Base-by-base conservation (phyloP, 768 basidiomycete genomes). In the Neoboletus magnificus region DNA sequence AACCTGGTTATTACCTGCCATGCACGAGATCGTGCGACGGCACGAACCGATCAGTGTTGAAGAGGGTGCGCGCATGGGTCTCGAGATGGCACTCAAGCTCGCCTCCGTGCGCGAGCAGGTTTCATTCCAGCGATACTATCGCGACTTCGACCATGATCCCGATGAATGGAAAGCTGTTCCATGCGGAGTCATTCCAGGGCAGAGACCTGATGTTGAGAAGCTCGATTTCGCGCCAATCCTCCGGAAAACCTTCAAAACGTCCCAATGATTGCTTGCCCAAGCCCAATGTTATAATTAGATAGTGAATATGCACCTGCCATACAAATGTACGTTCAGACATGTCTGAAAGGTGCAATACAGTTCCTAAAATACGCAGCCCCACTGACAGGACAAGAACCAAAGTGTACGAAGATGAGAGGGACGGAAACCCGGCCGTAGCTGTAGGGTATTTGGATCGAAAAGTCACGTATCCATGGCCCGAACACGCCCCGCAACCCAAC, bases 1-100 rank as follows among this genome's bases (percentile, higher is more conserved):
- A 8, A 54, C 68, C 29, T 79, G 76, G 77, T 59, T 72, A 5
- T 59, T 68, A 27, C 69, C 71, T n/a, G 72, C 74, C 18, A 74
- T 74, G 60, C 63, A 62, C 4, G 71, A 73, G 47, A 61, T 78
- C 18, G 58, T 59, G 41, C 50, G 33, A 22, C 47, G 57, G 13
- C 25, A 13, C 8, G 2, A 49, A 32, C 46, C 57, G 9, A 51
- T 62, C 48, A 57, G 48, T n/a, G 18, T 60, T 6, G 60, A 63
- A 29, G 75, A 77, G 27, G 65, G 58, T 23, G 57, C 50, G 25
- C 56, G 50, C 30, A 57, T 77, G 16, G 75, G 76, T 22, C 20
- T 59, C 11, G 59, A 61, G 9, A 43, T 16, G 16, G 27, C 61
- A 40, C 20, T 63, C 35, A 58, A 62, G 11, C 50, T 63, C 11